Conservation (phyloP, 495 filamentous ascomycete species). For the Daldinia childiae region DNA sequence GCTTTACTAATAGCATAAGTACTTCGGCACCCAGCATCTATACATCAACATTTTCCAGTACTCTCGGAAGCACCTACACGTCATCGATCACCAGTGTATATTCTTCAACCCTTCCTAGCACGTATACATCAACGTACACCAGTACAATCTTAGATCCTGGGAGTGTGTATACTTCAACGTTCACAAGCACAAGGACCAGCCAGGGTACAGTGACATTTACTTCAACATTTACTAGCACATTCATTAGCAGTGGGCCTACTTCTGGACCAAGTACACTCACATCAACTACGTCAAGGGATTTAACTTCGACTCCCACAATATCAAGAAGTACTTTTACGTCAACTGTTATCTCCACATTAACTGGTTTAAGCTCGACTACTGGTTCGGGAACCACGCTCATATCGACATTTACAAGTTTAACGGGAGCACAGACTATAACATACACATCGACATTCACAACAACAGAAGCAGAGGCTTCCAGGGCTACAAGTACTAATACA, state of each 20-base stretch:
- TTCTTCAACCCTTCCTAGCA: not conserved
- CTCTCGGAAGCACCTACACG: not conserved
- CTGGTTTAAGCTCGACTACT: not conserved
- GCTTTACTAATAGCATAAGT: not conserved
- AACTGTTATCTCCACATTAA: too few species aligned
- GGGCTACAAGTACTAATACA: conserved; percentile 7
- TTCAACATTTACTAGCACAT: conserved; percentile 3
- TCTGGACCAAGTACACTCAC: not conserved
- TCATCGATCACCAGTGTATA: conserved; percentile 11
- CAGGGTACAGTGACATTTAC: not conserved
- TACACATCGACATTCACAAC: conserved; percentile 6
- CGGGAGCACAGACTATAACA: too few species aligned
- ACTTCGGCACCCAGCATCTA: not conserved
- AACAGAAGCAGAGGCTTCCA: not conserved
- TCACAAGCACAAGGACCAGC: conserved; percentile 13
- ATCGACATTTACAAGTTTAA: not conserved
- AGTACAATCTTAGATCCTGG: not conserved
- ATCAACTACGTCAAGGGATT: not conserved
- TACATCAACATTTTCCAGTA: conserved; percentile 2
- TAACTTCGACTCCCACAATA: conserved; percentile 6
- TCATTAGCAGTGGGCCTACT: not conserved
- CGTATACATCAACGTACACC: conserved; percentile 21
- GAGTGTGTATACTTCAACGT: conserved; percentile 9
- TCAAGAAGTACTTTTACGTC: conserved; percentile 4
- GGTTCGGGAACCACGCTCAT: not conserved